phyloP scores from a whole-genome alignment of 2,329 filamentous ascomycete genomes.

The Parafenestella ontariensis region DNA sequence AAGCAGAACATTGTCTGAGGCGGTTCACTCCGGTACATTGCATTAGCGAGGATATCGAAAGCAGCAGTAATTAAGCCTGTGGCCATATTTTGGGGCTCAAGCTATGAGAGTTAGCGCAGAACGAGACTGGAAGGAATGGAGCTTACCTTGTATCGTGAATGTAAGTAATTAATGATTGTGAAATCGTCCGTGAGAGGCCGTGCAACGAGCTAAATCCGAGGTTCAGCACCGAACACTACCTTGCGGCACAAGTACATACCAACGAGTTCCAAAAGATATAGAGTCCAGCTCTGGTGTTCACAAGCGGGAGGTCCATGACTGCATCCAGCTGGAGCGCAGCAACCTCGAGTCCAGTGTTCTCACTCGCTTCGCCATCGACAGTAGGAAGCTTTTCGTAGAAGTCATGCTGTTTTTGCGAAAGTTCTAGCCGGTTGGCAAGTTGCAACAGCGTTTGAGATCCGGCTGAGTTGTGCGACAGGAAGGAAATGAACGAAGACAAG shows the following conservation, averaged over 20 bases:
- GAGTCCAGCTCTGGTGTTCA: constrained; percentile 80
- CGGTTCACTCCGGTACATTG: constrained; percentile 74
- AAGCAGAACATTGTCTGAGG: constrained; percentile 71
- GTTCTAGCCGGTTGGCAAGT: constrained; percentile 49
- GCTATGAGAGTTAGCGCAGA: constrained; percentile 56
- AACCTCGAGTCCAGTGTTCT: constrained; percentile 49
- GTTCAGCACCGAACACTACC: constrained; percentile 39
- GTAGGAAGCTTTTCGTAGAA: constrained; percentile 54
- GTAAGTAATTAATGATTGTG: constrained; percentile 78
- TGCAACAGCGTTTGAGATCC: constrained; percentile 60
- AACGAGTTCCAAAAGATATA: constrained; percentile 86
- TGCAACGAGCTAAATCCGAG: constrained; percentile 71
- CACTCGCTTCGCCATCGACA: constrained; percentile 51
- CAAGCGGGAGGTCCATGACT: constrained; percentile 70
- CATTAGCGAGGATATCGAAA: constrained; percentile 89
- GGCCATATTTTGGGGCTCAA: constrained; percentile 77
- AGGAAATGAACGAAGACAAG: constrained; percentile 41
- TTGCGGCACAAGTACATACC: constrained; percentile 68
- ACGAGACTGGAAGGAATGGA: constrained; percentile 9
- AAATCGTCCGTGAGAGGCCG: constrained; percentile 84
- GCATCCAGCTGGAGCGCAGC: constrained; percentile 61
- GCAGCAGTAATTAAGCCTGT: constrained; percentile 86
- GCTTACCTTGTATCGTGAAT: constrained; percentile 81
- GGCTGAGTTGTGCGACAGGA: constrained; percentile 63
- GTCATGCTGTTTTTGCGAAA: constrained; percentile 50